Base-by-base conservation (phyloP, 805 yeast genomes). In the Martiniozyma abietophila region DNA sequence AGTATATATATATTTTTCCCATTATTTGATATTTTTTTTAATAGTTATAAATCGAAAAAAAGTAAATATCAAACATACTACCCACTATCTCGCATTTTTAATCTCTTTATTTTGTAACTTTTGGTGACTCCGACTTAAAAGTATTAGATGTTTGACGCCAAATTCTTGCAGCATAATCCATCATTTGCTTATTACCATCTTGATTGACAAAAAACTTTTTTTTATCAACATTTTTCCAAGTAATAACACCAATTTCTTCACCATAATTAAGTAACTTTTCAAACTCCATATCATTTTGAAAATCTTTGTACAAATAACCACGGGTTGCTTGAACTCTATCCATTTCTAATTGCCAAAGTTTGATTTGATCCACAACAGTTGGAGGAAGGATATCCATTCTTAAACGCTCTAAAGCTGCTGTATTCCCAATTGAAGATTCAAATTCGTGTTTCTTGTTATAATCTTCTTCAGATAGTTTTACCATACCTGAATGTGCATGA, bases 361-460 rank as follows among this genome's bases (percentile, higher is more conserved):
- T 79, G 47, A 92, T 83, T 55, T 92, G 99, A 58, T 92, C 99
- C 1, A 84, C 82, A n/a, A 92, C 95, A 0, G 95, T 92, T 1
- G 97, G 95, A 4, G 97, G 97, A 5, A 82, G 54, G 9, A 92
- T 62, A 50, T 78, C 77, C 39, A 76, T 48, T 42, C 69, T 53
- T 44, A 75, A 71, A 42, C 69, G 68, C 22, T 47, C 50, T 5
- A 70, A 59, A 32, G 71, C 66, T 10, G 43, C 30, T 3, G 41
- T 37, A 31, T 51, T 51, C 11, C 58, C 58, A 32, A 68, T 62
- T 18, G 69, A 68, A 25, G 67, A 58, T 44, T 74, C 78, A 39
- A 76, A 69, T 40, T 80, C 92, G 33, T 75, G 53, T 51, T 78
- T 79, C 47, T 78, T 80, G 40, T 73, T 76, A 25, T 77, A 51